phyloP scores from a whole-genome alignment of 2,329 filamentous ascomycete genomes.

The Arthroderma uncinatum region DNA sequence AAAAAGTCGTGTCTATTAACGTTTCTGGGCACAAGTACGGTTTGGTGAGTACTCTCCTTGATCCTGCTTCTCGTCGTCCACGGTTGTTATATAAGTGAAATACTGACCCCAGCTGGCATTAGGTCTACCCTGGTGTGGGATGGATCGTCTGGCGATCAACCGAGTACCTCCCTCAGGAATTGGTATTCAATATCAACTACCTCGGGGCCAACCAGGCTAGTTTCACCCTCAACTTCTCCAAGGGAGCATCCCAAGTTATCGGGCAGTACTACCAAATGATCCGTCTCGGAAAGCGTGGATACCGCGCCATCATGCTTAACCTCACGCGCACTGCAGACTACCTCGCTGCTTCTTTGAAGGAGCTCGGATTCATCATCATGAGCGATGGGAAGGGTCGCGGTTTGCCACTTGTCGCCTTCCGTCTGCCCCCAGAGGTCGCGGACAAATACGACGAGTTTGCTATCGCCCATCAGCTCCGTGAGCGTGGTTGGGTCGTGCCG shows the following conservation, averaged over 20 bases:
- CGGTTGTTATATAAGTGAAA: too few relatives aligned
- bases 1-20: conserved; percentile 87
- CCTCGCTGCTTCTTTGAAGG: conserved; percentile 59
- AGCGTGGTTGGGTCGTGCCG: conserved; percentile 83
- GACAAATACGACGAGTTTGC: conserved; percentile 61
- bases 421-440: conserved; percentile 49
- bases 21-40: conserved; percentile 85
- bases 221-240: conserved; percentile 95
- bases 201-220: conserved; percentile 89
- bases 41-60: conserved; percentile 28
- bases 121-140: conserved; percentile 79
- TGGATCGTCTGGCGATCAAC: conserved; percentile 85
- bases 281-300: conserved; percentile 83
- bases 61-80: conserved; percentile 35
- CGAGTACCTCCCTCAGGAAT: conserved; percentile 74
- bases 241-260: conserved; percentile 87
- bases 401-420: conserved; percentile 82
- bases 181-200: conserved; percentile 99
- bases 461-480: conserved; percentile 72
- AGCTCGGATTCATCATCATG: conserved; percentile 78
- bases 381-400: conserved; percentile 66
- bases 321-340: conserved; percentile 84
- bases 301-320: conserved; percentile 88
- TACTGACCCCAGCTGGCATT: conserved; percentile 30
- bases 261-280: conserved; percentile 97